phyloP scores from a whole-genome alignment of 331 rosid species.

The Spiraea crenata region DNA sequence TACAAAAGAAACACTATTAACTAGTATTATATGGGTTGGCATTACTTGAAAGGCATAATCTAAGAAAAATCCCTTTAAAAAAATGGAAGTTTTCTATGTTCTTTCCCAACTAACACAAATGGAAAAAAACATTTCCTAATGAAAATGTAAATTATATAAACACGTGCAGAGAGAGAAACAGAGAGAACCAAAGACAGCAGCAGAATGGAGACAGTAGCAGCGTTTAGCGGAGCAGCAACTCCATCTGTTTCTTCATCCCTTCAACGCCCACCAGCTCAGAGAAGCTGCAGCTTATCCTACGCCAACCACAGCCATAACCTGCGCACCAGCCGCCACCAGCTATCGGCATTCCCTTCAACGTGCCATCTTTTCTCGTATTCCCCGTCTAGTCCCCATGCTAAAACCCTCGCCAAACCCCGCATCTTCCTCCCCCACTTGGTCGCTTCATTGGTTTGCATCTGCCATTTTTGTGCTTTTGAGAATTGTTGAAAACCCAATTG shows the following conservation, averaged over 20 bases:
- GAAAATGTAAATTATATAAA: not conserved
- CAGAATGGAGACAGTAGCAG: constrained; percentile 50
- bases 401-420: constrained; percentile 42
- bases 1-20: too few species aligned
- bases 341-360: constrained; percentile 74
- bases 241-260: constrained; percentile 43
- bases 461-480: not conserved
- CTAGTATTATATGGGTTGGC: not conserved
- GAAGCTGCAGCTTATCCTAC: constrained; percentile 27
- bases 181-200: not conserved
- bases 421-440: constrained; percentile 79
- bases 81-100: not conserved
- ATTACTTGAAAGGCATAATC: not conserved
- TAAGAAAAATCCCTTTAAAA: not conserved
- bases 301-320: constrained; percentile 20
- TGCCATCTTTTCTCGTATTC: constrained; percentile 52
- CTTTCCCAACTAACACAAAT: not conserved
- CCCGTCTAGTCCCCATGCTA: constrained; percentile 36
- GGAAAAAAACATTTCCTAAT: not conserved
- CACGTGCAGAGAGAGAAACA: not conserved
- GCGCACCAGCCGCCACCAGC: constrained; percentile 30
- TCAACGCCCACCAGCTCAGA: constrained; percentile 28
- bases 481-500: not conserved
- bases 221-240: constrained; percentile 51
- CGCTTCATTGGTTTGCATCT: constrained; percentile 65